Conservation (phyloP, 306 rosid species). For the Prunus padus region DNA sequence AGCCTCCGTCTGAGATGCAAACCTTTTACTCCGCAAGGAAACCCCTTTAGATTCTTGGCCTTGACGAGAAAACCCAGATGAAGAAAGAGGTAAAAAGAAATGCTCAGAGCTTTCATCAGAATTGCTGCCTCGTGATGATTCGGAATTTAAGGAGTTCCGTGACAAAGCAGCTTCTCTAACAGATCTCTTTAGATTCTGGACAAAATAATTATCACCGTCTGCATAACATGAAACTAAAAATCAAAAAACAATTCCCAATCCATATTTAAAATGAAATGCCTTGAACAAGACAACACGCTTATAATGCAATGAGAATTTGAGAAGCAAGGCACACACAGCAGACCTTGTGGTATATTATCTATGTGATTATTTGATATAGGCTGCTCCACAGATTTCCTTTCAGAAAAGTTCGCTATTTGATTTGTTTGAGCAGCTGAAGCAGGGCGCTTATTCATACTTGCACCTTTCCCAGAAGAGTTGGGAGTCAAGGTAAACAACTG, state of each 20-base stretch:
- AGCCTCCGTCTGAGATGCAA: conserved; percentile 51
- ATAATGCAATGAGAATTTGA: conserved; percentile 21
- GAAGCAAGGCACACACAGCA: conserved; percentile 23
- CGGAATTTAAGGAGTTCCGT: conserved; percentile 49
- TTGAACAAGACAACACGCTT: conserved; percentile 22
- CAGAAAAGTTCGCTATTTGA: conserved; percentile 64
- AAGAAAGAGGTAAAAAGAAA: conserved; percentile 77
- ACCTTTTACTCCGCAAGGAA: conserved; percentile 66
- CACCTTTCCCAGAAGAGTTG: conserved; percentile 83
- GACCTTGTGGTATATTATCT: conserved; percentile 71
- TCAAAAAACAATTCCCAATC: conserved; percentile 10
- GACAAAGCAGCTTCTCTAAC: conserved; percentile 94
- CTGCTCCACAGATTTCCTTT: conserved; percentile 57
- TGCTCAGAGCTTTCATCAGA: conserved; percentile 88
- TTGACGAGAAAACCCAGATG: conserved; percentile 63
- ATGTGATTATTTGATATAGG: conserved; percentile 55
- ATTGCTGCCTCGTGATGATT: conserved; percentile 61
- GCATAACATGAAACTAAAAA: conserved; percentile 29
- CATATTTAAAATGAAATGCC: conserved; percentile 23
- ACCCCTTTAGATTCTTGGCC: conserved; percentile 61
- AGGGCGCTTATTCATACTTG: conserved; percentile 71
- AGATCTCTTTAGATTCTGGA: conserved; percentile 78
- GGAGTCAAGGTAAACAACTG: conserved; percentile 89
- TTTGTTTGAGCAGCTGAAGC: conserved; percentile 56
- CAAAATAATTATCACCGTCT: conserved; percentile 52